Evolutionary conservation across 2,329 filamentous ascomycete species (phyloP).

Genomic region (Colletotrichum graminicola): DNA sequence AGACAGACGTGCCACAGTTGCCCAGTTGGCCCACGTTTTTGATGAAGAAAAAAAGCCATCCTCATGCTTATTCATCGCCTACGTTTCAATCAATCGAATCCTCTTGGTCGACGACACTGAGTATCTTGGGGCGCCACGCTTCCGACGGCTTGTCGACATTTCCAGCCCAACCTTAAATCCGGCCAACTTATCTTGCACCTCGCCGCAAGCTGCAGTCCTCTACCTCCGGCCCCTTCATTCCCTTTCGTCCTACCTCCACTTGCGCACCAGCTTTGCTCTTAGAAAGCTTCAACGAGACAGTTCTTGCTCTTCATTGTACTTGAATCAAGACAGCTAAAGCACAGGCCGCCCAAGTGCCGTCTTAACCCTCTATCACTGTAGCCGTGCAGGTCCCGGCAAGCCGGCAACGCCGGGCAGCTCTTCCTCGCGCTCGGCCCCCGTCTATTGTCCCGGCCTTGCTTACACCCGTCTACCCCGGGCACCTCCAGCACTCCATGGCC

Average conservation of each 20-base stretch:
- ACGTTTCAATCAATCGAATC: not conserved
- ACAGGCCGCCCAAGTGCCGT: constrained; percentile 29
- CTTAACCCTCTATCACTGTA: not conserved
- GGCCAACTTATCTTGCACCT: not conserved
- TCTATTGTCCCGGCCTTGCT: not conserved
- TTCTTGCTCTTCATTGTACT: not conserved
- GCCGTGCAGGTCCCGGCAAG: constrained; percentile 18
- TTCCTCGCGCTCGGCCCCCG: constrained; percentile 8
- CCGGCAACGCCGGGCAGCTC: constrained; percentile 13
- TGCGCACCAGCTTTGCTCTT: not conserved
- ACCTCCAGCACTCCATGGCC: constrained; percentile 31
- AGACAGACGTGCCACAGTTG: not conserved
- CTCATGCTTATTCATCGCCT: not conserved
- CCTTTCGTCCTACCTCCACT: not conserved
- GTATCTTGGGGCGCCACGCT: not conserved
- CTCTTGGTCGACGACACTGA: not conserved
- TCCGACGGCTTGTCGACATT: constrained; percentile 1
- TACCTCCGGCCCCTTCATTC: not conserved
- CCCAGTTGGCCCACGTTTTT: constrained; percentile 13
- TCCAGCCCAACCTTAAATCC: not conserved
- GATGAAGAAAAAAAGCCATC: constrained; percentile 1
- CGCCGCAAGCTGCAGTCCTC: not conserved
- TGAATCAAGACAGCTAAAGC: constrained; percentile 17
- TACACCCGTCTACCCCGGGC: constrained; percentile 1
- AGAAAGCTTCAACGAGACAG: not conserved